A percentile compares a stretch with the other conserved stretches of the same genome.
phyloP scores from a whole-genome alignment of 2,329 filamentous ascomycete species.

The Pseudopyrenochaeta lycopersici region DNA sequence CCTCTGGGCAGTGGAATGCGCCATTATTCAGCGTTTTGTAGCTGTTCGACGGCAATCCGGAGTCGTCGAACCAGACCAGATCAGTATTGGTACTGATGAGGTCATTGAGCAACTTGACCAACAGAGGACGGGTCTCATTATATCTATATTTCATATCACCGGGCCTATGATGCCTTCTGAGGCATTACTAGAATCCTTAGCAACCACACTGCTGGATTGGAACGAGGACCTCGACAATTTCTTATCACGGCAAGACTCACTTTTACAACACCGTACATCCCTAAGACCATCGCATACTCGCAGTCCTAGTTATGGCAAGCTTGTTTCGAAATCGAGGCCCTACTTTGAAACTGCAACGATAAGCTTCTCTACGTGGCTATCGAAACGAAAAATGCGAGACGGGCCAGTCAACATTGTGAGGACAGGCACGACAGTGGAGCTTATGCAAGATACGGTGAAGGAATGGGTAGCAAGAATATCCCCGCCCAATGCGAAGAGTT shows the following conservation, averaged over 20 bases:
- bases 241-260: slow-evolving; percentile 30
- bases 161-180: slow-evolving; percentile 28
- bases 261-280: slow-evolving; percentile 17
- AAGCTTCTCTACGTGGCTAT: slow-evolving; percentile 27
- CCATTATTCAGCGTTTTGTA: slow-evolving; percentile 47
- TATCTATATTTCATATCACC: slow-evolving; percentile 33
- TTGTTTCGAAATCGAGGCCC: slow-evolving; percentile 18
- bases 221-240: slow-evolving; percentile 28
- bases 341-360: slow-evolving; percentile 23
- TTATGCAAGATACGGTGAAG: slow-evolving; percentile 30
- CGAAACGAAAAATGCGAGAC: slow-evolving; percentile 16
- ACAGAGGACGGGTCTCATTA: slow-evolving; percentile 30
- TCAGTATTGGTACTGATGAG: slow-evolving; percentile 27
- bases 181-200: slow-evolving; percentile 30
- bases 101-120: slow-evolving; percentile 31
- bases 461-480: slow-evolving; percentile 41
- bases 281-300: slow-evolving; percentile 13
- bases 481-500: slow-evolving; percentile 18
- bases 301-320: slow-evolving; percentile 22
- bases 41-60: slow-evolving; percentile 35
- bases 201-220: slow-evolving; percentile 34
- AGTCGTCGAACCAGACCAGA: slow-evolving; percentile 11
- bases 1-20: slow-evolving; percentile 46
- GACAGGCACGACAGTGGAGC: slow-evolving; percentile 12
- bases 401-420: slow-evolving; percentile 17